Percentiles rank a stretch among this genome's conserved stretches.
Evolutionary conservation across 257 asterid species (phyloP).

Genomic region (Vinca minor): DNA sequence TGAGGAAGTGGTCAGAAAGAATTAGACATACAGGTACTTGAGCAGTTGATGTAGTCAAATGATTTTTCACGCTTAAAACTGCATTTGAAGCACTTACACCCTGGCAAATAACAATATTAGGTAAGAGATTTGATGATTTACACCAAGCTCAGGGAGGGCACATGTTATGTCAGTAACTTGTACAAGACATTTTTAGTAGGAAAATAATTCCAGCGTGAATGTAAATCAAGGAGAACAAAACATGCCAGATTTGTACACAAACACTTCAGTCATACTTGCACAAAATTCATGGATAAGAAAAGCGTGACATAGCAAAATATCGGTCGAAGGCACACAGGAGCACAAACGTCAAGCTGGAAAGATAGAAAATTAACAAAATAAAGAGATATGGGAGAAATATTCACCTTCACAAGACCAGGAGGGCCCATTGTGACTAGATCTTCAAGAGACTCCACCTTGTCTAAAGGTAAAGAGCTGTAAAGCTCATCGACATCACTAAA

Average conservation of each 20-base stretch:
- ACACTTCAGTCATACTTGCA: no score
- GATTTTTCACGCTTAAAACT: constrained; percentile 60
- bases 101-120: constrained; percentile 26
- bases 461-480: constrained; percentile 84
- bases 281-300: background rate
- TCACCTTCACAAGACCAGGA: constrained; percentile 86
- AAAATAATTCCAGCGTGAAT: background rate
- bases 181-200: background rate
- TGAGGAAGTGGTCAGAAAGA: constrained; percentile 6
- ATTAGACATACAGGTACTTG: constrained; percentile 63
- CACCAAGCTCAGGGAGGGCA: background rate
- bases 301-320: background rate
- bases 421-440: constrained; percentile 80
- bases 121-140: background rate
- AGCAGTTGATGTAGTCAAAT: constrained; percentile 54
- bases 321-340: background rate
- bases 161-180: background rate
- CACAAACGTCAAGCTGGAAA: constrained; percentile 4
- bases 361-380: constrained; percentile 10
- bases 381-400: constrained; percentile 14
- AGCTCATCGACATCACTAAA: constrained; percentile 95
- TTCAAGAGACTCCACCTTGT: constrained; percentile 97
- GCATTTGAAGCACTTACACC: constrained; percentile 63
- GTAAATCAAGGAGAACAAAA: background rate
- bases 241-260: background rate